These are phyloP conservation scores for Pseudomassariella vexata DNA, from an alignment of 2,329 filamentous ascomycete genomes.

Conservation along the genomic window DNA sequence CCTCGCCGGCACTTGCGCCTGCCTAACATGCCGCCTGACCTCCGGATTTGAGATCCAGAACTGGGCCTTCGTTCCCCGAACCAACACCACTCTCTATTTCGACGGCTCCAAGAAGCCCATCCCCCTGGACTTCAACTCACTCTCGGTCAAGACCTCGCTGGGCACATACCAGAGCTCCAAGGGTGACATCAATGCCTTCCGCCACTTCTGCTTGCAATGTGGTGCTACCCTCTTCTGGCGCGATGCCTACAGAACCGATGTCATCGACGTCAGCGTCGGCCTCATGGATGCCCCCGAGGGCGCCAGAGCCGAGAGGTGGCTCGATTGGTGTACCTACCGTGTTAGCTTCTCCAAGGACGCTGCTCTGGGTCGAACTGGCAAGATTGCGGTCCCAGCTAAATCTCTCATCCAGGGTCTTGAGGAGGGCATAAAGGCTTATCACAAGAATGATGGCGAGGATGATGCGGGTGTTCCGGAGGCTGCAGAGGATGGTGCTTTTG, in stretches of 20 bases:
- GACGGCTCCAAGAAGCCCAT: slow-evolving; percentile 18
- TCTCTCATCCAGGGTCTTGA: slow-evolving; percentile 21
- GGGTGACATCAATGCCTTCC: too few relatives aligned
- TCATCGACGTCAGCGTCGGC: slow-evolving; percentile 61
- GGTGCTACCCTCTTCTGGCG: slow-evolving; percentile 63
- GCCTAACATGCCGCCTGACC: slow-evolving; percentile 53
- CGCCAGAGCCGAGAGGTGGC: slow-evolving; percentile 49
- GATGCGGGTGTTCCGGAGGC: too few relatives aligned
- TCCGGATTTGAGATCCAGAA: slow-evolving; percentile 59
- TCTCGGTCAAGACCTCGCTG: too few relatives aligned
- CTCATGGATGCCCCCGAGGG: slow-evolving; percentile 46
- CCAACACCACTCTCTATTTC: slow-evolving; percentile 45
- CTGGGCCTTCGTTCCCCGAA: slow-evolving; percentile 61
- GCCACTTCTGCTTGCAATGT: slow-evolving; percentile 58
- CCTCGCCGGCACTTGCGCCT: slow-evolving; percentile 55
- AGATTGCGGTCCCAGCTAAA: slow-evolving; percentile 17
- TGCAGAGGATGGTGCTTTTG: too few relatives aligned
- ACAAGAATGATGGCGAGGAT: too few relatives aligned
- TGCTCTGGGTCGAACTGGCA: slow-evolving; percentile 20
- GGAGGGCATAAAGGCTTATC: slow-evolving; percentile 11
- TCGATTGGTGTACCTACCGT: slow-evolving; percentile 55
- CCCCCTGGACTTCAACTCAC: slow-evolving; percentile 28
- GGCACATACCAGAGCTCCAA: too few relatives aligned
- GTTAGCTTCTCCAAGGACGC: slow-evolving; percentile 57
- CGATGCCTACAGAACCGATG: slow-evolving; percentile 40